Evolutionary conservation across 192 early-diverging fungal species (phyloP), one percentile per base, ranked within the genome.

Genomic region (Geranomyces variabilis): DNA sequence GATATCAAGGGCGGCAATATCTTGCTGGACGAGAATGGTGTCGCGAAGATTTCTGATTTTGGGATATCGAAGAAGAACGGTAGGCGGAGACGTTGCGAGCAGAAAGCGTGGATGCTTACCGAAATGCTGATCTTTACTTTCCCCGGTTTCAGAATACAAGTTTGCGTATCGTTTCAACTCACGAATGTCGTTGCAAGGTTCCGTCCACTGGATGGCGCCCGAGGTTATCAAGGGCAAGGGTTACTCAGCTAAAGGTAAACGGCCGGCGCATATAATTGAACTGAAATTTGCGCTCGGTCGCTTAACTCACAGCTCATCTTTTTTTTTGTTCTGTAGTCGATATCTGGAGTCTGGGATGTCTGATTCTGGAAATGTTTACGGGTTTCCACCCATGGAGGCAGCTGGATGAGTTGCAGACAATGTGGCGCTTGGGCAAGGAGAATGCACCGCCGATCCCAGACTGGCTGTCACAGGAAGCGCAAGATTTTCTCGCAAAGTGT

Each of bases 171-270:
- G 75, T 21, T 44, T 67, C 28, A 84, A 79, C 69, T 71, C 81
- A 0, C 75, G 71, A 29, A 80, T 87, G 65, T 96, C 95, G 48
- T 75, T 98, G 65, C 94, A 97, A 82, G 97, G 97, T 0, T 94
- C 94, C 0, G 90, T 98, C 30, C 94, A 93, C 79, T 99, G 97
- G 97, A 98, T 98, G 96, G 96, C 97, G n/a, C 97, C 96, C 24
- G 97, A 98, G 80, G 94, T 98, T 7, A 92, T 96, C 58, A 92
- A 93, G 76, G 91, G 93, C 77, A 93, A 91, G 4, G 89, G 92
- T 36, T 97, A 97, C 74, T 93, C 93, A 9, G 85, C 89, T 65
- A 97, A 96, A 83, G 93, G 51, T 92, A 26, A 94, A 96, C 73
- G 93, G 95, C 41, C 96, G 94, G 95, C 80, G 67, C 30, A 26